Evolutionary conservation across 768 basidiomycete genomes (phyloP).

Genomic region (Hortiboletus flavorubellus): DNA sequence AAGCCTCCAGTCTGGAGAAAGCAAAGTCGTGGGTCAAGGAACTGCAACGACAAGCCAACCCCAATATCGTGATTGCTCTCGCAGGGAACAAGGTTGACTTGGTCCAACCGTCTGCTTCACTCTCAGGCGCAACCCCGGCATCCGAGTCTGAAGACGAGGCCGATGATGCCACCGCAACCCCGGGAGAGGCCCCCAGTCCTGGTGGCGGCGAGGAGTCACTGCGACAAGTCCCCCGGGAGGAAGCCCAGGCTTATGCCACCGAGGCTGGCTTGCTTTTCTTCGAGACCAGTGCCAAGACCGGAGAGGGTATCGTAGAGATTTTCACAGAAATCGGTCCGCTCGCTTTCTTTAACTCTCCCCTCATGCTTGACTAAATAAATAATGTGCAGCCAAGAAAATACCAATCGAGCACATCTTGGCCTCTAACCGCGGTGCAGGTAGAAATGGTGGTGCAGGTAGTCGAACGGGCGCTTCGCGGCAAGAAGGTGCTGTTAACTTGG

Average conservation of each 20-base stretch:
- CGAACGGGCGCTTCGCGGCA: slow-evolving; percentile 51
- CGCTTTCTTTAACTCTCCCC: neutral
- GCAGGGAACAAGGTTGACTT: slow-evolving; percentile 98
- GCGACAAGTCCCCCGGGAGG: slow-evolving; percentile 89
- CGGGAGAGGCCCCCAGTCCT: slow-evolving; percentile 61
- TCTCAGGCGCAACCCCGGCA: slow-evolving; percentile 43
- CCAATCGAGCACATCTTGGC: slow-evolving; percentile 94
- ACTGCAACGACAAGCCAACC: slow-evolving; percentile 96
- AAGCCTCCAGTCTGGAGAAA: slow-evolving; percentile 93
- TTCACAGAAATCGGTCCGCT: slow-evolving; percentile 95
- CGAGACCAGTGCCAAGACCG: slow-evolving; percentile 97
- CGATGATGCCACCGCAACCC: slow-evolving; percentile 88
- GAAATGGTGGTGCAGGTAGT: slow-evolving; percentile 53
- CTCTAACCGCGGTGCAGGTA: slow-evolving; percentile 66
- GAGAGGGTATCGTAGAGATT: slow-evolving; percentile 91
- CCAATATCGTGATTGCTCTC: slow-evolving; percentile 97
- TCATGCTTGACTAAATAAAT: neutral
- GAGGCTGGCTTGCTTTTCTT: slow-evolving; percentile 96
- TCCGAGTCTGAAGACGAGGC: slow-evolving; percentile 85
- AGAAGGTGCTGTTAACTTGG: slow-evolving; percentile 62
- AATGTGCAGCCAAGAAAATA: slow-evolving; percentile 66
- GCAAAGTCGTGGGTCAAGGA: slow-evolving; percentile 99
- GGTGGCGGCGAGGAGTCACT: slow-evolving; percentile 61
- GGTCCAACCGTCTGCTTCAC: slow-evolving; percentile 61
- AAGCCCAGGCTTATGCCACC: slow-evolving; percentile 94